These are phyloP conservation scores for Blastocystis sp. DNA, from an alignment of 352 stramenopile species.

Conservation along the genomic window DNA sequence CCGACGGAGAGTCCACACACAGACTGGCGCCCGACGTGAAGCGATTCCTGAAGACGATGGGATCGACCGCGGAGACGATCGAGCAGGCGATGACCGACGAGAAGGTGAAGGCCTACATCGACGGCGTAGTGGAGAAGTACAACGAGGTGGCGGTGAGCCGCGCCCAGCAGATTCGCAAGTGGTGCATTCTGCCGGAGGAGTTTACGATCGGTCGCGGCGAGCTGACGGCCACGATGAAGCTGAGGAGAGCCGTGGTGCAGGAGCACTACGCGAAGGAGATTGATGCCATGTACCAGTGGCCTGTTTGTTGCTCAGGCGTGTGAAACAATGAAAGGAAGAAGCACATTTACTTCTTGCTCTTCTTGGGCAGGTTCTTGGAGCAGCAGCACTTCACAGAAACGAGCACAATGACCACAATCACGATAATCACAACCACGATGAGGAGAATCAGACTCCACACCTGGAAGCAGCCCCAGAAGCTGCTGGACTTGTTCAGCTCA, in stretches of 20 bases:
- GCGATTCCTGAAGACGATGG: constrained; percentile 76
- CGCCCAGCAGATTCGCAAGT: constrained; percentile 78
- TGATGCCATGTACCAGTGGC: constrained; percentile 80
- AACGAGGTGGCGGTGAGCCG: constrained; percentile 72
- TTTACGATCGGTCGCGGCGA: constrained; percentile 85
- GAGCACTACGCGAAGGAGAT: constrained; percentile 86
- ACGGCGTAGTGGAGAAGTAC: constrained; percentile 74
- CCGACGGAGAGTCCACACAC: constrained; percentile 80
- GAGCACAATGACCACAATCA: neutral
- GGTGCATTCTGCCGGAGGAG: constrained; percentile 81
- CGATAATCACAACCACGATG: neutral
- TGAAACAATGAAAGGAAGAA: neutral
- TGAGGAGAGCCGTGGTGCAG: constrained; percentile 86
- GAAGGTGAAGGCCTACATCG: constrained; percentile 79
- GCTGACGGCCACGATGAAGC: constrained; percentile 90
- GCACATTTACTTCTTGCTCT: neutral
- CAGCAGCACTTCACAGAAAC: neutral
- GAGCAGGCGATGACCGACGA: constrained; percentile 77
- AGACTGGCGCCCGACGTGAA: constrained; percentile 79
- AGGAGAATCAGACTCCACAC: neutral
- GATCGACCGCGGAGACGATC: constrained; percentile 78
- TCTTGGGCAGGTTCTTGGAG: neutral
- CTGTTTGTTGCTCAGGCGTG: neutral
- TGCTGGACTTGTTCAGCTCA: neutral
- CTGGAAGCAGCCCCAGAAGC: neutral